Conservation (phyloP, 805 yeast species). For the Hanseniaspora thailandica region DNA sequence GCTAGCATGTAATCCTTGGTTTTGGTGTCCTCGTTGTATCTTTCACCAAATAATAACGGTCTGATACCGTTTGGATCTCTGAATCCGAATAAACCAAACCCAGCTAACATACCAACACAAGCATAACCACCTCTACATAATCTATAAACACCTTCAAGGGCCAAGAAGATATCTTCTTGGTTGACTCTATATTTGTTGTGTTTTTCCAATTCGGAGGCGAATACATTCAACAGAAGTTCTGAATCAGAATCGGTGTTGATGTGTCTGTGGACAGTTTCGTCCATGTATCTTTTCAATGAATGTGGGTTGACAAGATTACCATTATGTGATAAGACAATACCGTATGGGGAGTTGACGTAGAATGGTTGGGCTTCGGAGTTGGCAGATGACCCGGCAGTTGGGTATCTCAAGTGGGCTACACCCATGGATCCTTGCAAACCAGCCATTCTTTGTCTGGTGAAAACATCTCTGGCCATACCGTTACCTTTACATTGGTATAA, state of each 20-base stretch:
- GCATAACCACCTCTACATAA: constrained; percentile 94
- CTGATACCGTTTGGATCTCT: constrained; percentile 96
- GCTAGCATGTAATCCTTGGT: constrained; percentile 83
- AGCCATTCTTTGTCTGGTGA: constrained; percentile 66
- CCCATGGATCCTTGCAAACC: constrained; percentile 91
- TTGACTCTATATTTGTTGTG: constrained; percentile 89
- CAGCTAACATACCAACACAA: constrained; percentile 88
- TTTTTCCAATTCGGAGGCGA: constrained; percentile 83
- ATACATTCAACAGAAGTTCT: constrained; percentile 75
- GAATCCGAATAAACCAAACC: constrained; percentile 89
- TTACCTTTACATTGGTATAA: constrained; percentile 96
- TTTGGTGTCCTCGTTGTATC: constrained; percentile 52
- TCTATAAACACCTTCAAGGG: constrained; percentile 69
- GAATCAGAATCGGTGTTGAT: constrained; percentile 95
- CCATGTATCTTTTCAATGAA: constrained; percentile 66
- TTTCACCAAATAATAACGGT: constrained; percentile 78
- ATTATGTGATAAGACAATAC: constrained; percentile 80
- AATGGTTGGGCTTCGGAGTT: constrained; percentile 98
- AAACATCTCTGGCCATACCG: constrained; percentile 97
- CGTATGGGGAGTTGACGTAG: constrained; percentile 94
- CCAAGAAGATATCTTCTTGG: constrained; percentile 76
- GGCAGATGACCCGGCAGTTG: constrained; percentile 93
- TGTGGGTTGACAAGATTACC: constrained; percentile 87
- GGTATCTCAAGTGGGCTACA: constrained; percentile 85
- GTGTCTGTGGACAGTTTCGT: constrained; percentile 90